Conservation (phyloP, 2,329 filamentous ascomycete species). For the Ilyonectria mors-panacis region DNA sequence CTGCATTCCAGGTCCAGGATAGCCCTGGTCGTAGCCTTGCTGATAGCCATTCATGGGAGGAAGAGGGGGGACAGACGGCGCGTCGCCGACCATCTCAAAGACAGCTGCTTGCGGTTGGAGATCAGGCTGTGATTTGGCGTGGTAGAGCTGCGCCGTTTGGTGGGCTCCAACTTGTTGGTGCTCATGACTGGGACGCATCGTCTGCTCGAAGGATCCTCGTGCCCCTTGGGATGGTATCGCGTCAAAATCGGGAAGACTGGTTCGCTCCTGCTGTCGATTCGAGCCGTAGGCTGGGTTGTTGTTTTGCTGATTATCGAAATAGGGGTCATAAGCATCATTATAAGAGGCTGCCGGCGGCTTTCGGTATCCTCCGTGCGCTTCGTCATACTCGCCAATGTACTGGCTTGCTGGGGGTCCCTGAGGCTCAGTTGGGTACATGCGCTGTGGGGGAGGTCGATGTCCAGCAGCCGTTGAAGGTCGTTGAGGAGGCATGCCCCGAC, state of each 20-base stretch:
- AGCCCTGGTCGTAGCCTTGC: slow-evolving; percentile 46
- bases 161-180: slow-evolving; percentile 65
- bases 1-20: slow-evolving; percentile 42
- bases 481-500: slow-evolving; percentile 64
- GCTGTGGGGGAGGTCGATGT: slow-evolving; percentile 67
- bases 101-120: slow-evolving; percentile 76
- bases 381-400: slow-evolving; percentile 51
- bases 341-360: slow-evolving; percentile 55
- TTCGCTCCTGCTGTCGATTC: slow-evolving; percentile 39
- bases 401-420: slow-evolving; percentile 57
- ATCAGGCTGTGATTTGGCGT: slow-evolving; percentile 78
- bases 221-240: slow-evolving; percentile 51
- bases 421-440: slow-evolving; percentile 61
- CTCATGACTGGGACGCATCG: slow-evolving; percentile 58
- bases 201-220: slow-evolving; percentile 64
- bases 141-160: slow-evolving; percentile 68
- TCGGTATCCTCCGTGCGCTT: slow-evolving; percentile 49
- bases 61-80: slow-evolving; percentile 68
- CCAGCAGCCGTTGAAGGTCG: slow-evolving; percentile 70
- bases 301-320: slow-evolving; percentile 61
- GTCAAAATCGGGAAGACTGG: slow-evolving; percentile 61
- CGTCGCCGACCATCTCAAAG: slow-evolving; percentile 80
- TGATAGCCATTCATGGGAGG: slow-evolving; percentile 53
- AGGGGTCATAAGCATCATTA: slow-evolving; percentile 69
- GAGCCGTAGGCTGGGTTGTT: slow-evolving; percentile 46